Evolutionary conservation across 768 basidiomycete genomes (phyloP), one percentile per base, ranked within the genome.

Genomic region (Podaxis mareebaensis): DNA sequence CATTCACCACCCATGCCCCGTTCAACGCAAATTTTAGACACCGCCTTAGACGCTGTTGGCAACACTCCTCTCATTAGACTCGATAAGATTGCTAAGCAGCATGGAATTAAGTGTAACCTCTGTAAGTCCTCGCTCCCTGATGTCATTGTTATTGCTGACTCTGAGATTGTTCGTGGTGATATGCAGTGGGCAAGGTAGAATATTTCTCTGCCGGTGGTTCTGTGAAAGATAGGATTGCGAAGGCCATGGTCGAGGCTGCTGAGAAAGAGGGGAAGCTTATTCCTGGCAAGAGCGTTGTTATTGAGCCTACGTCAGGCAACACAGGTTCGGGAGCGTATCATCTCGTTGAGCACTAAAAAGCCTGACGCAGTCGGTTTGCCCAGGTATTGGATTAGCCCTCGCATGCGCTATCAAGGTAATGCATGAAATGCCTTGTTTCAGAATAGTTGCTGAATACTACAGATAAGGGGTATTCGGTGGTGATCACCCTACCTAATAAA

Each of bases 201-300:
- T 98, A 86, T 73, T 84, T 92, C 71, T 95, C 92, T 20, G 89
- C 88, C 1, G 97, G 96, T 10, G 96, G 96, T 2, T 95, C 92
- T 2, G 91, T 98, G 64, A 99, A 99, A 78, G 96, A 99, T 73
- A 82, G 96, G 63, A 96, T 99, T 58, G 96, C 95, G 28, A 96
- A 94, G 74, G 88, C 93, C 11, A 99, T 99, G 96, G 86, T 99
- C 1, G 90, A 95, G 67, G 85, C 89, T n/a, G 97, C 96, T 5
- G 97, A 99, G 80, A 81, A 81, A 59, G 89, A 93, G 38, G 96
- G 95, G 38, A 87, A 80, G 55, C 85, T 99, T 44, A 82, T 93
- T 39, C 92, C 92, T 0, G 95, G 95, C 0, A 81, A 93, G 75
- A 94, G 92, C 67, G 87, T 96, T 57, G 87, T 99, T 61, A 96